phyloP scores from a whole-genome alignment of 2,329 filamentous ascomycete genomes.

The Colletotrichum lindemuthianum region DNA sequence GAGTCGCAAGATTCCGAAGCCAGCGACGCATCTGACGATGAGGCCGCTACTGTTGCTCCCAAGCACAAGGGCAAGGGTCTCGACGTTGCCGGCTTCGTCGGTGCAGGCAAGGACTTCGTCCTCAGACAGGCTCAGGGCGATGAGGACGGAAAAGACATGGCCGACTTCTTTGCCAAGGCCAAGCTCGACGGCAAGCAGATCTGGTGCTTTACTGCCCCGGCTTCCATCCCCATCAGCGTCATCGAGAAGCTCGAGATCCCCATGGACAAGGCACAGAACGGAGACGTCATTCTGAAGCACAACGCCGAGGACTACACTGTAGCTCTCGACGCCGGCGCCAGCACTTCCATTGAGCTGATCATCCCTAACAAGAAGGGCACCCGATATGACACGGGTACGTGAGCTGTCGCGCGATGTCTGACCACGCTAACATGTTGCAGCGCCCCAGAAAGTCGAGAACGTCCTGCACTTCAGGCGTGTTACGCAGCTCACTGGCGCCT shows the following conservation, averaged over 20 bases:
- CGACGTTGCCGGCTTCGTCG: slow-evolving; percentile 54
- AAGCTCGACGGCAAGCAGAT: slow-evolving; percentile 76
- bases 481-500: slow-evolving; percentile 61
- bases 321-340: slow-evolving; percentile 62
- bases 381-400: slow-evolving; percentile 65
- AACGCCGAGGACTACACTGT: slow-evolving; percentile 72
- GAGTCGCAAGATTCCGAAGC: slow-evolving; percentile 32
- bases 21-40: slow-evolving; percentile 39
- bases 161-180: slow-evolving; percentile 66
- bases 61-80: slow-evolving; percentile 48
- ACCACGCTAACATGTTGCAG: slow-evolving; percentile 35
- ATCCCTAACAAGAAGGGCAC: slow-evolving; percentile 66
- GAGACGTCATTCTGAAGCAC: slow-evolving; percentile 68
- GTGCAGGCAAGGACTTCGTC: slow-evolving; percentile 58
- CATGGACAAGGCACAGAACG: slow-evolving; percentile 62
- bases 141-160: slow-evolving; percentile 57
- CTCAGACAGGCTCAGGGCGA: slow-evolving; percentile 58
- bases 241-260: slow-evolving; percentile 72
- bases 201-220: slow-evolving; percentile 83
- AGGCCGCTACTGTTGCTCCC: slow-evolving; percentile 44
- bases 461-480: slow-evolving; percentile 74
- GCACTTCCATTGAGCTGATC: slow-evolving; percentile 65
- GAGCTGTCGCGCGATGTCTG: background rate
- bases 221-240: slow-evolving; percentile 73
- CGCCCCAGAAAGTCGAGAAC: slow-evolving; percentile 59